Evolutionary conservation across 2,329 filamentous ascomycete species (phyloP).

Genomic region (Myriosclerotinia duriaeana): DNA sequence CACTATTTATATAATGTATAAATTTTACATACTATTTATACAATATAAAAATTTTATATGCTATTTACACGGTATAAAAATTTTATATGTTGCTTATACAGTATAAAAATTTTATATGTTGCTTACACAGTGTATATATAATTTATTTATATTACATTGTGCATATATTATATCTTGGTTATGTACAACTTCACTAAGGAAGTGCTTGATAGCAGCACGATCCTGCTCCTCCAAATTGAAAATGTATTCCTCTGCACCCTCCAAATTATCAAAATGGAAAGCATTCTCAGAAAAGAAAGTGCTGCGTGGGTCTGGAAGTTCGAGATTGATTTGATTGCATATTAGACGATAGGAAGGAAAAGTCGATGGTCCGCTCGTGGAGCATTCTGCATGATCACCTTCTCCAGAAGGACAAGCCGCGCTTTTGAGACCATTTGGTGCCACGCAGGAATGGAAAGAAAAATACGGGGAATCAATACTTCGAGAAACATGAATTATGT

Average conservation of each 20-base stretch:
- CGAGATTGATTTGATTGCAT: constrained; percentile 31
- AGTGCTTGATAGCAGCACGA: constrained; percentile 29
- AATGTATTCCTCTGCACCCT: constrained; percentile 27
- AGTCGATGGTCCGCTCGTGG: constrained; percentile 2
- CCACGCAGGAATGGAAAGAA: constrained; percentile 11
- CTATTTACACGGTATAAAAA: too few species aligned
- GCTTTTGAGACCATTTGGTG: constrained; percentile 4
- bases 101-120: too few species aligned
- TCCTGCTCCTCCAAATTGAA: constrained; percentile 28
- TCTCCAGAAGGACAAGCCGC: constrained; percentile 26
- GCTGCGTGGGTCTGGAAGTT: constrained; percentile 22
- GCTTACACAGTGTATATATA: too few species aligned
- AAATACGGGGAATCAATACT: neutral
- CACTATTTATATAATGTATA: too few species aligned
- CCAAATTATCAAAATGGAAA: constrained; percentile 31
- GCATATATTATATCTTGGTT: too few species aligned
- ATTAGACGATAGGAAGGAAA: constrained; percentile 23
- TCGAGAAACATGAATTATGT: constrained; percentile 29
- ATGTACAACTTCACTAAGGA: too few species aligned
- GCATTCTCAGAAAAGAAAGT: constrained; percentile 28
- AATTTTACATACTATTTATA: too few species aligned
- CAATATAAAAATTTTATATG: too few species aligned
- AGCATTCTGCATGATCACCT: constrained; percentile 29
- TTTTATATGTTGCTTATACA: too few species aligned
- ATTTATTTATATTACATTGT: too few species aligned